Conservation (phyloP, 306 rosid genomes). For the Delonix regia region DNA sequence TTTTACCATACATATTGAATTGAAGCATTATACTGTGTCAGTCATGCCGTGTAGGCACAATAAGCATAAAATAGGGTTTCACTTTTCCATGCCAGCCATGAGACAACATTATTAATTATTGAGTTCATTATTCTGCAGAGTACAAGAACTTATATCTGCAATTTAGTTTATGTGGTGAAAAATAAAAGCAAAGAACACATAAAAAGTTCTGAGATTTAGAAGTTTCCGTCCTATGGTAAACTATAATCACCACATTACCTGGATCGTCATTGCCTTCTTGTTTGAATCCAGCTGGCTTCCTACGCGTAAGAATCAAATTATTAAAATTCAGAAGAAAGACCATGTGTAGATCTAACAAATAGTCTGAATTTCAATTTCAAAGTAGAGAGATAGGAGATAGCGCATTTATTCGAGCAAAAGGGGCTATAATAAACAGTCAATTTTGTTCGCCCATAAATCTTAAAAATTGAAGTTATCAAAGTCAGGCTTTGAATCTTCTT, state of each 20-base stretch:
- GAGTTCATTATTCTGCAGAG: neutral
- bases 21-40: neutral
- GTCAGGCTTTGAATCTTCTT: neutral
- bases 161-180: neutral
- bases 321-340: slow-evolving; percentile 1
- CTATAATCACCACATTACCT: slow-evolving; percentile 46
- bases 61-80: neutral
- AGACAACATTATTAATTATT: neutral
- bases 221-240: neutral
- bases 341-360: slow-evolving; percentile 31
- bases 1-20: neutral
- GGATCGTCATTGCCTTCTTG: slow-evolving; percentile 84
- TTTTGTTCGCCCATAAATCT: neutral
- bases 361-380: neutral
- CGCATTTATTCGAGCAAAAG: neutral
- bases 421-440: neutral
- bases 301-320: slow-evolving; percentile 33
- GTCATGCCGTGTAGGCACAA: neutral
- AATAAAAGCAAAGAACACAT: neutral
- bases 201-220: neutral
- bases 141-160: neutral
- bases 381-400: neutral
- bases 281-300: slow-evolving; percentile 91
- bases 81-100: neutral
- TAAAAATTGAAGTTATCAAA: neutral